Base-by-base conservation (phyloP, 495 filamentous ascomycete genomes). In the Trichoderma asperelloides region DNA sequence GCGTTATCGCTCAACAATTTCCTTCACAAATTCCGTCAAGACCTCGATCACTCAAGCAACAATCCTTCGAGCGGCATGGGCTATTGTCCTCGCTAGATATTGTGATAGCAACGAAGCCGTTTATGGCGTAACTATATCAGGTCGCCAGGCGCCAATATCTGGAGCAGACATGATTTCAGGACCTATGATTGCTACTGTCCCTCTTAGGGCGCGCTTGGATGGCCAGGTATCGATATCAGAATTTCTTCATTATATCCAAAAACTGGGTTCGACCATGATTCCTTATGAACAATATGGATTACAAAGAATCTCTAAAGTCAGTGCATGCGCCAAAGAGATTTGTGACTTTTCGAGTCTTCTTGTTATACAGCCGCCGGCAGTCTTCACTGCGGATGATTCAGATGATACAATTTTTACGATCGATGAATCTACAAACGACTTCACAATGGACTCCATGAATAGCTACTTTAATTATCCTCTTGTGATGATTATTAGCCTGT, bases 171-270 rank as follows among this genome's bases (percentile, higher is more conserved):
- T 77, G 27, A 81, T 86, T 57, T 70, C 77, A 9, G 85, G 83
- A 0, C 80, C 87, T 0, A 76, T 86, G 2, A 82, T 89, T 51
- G 80, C 86, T n/a, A 88, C 87, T 0, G 73, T 88, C 0, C 87
- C 87, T 3, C 72, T 84, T 13, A 78, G 86, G 1, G 73, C 76
- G 3, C 64, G 60, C 1, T 30, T 75, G 3, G 39, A 55, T 28
- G 41, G 49, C 16, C 68, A 66, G 9, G 63, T 39, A 40, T 21
- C 62, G 16, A 21, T 74, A 6, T 45, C 43, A 15, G 63, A 64
- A 2, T 73, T 73, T n/a, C 49, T 76, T 33, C 23, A 62, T 1
- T 33, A 30, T 4, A 39, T 83, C 1, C 81, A 84, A 55, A 33
- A 65, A 4, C 72, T 77, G 67, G 69, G 67, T 15, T 70, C 68